A percentile compares a stretch with the other conserved stretches of the same genome.
These are phyloP conservation scores for Aspergillus ustus DNA, from an alignment of 2,329 filamentous ascomycete genomes.

Conservation along the genomic window DNA sequence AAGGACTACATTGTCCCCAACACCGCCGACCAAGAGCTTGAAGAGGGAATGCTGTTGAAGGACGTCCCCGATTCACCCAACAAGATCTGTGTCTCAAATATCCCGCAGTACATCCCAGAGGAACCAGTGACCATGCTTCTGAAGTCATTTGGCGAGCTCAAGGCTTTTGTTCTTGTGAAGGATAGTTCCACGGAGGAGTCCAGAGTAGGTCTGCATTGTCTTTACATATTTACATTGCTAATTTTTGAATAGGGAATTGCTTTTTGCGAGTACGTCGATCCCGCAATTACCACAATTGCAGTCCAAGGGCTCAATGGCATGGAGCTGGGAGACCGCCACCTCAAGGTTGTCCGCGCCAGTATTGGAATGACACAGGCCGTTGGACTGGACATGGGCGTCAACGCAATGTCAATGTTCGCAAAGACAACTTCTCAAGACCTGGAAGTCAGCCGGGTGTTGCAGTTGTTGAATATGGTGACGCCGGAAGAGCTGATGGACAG, in stretches of 20 bases:
- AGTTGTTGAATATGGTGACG: slow-evolving; percentile 98
- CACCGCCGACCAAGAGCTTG: slow-evolving; percentile 71
- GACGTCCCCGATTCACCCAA: slow-evolving; percentile 89
- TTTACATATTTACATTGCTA: slow-evolving; percentile 13
- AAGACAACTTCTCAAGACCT: slow-evolving; percentile 80
- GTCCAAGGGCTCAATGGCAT: slow-evolving; percentile 91
- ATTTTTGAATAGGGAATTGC: slow-evolving; percentile 73
- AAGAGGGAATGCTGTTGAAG: slow-evolving; percentile 76
- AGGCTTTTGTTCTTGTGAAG: slow-evolving; percentile 88
- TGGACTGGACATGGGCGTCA: slow-evolving; percentile 92
- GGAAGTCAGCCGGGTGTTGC: slow-evolving; percentile 82
- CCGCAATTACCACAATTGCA: slow-evolving; percentile 75
- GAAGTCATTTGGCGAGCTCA: slow-evolving; percentile 88
- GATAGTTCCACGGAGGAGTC: slow-evolving; percentile 85
- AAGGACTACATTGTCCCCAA: slow-evolving; percentile 97
- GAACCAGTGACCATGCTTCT: slow-evolving; percentile 91
- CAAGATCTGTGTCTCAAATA: slow-evolving; percentile 91
- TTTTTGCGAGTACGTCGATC: slow-evolving; percentile 91
- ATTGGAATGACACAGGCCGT: slow-evolving; percentile 92
- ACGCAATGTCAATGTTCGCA: slow-evolving; percentile 96
- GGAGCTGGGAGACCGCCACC: slow-evolving; percentile 83
- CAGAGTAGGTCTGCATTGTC: slow-evolving; percentile 62
- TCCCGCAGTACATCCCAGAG: slow-evolving; percentile 84
- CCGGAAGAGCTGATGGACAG: slow-evolving; percentile 90
- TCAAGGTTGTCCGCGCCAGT: slow-evolving; percentile 87